Percentiles rank a stretch among this genome's conserved stretches.
These are phyloP conservation scores for Didymella arachidicola DNA, from an alignment of 2,329 filamentous ascomycete species.

Conservation along the genomic window DNA sequence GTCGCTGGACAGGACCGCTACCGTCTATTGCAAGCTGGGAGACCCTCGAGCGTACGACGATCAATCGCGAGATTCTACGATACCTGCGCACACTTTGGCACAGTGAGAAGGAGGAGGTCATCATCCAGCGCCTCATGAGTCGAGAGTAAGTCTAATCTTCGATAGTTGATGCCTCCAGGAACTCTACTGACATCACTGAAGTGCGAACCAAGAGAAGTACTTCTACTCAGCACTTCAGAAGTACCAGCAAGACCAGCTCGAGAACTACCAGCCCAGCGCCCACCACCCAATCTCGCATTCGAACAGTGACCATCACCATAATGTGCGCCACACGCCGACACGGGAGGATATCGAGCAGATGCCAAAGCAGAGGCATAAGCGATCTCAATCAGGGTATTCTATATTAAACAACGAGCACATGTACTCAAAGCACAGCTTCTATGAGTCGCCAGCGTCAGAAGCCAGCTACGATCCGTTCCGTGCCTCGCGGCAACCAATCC, in stretches of 20 bases:
- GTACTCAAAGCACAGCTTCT: constrained; percentile 58
- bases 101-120: constrained; percentile 74
- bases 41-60: constrained; percentile 67
- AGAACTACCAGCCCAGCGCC: constrained; percentile 80
- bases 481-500: constrained; percentile 66
- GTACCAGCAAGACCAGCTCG: constrained; percentile 83
- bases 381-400: constrained; percentile 63
- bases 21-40: constrained; percentile 69
- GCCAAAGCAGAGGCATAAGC: constrained; percentile 49
- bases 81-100: constrained; percentile 94
- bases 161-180: background rate
- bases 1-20: constrained; percentile 62
- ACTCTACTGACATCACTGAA: constrained; percentile 47
- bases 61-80: constrained; percentile 82
- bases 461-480: constrained; percentile 86
- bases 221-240: constrained; percentile 87
- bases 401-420: constrained; percentile 64
- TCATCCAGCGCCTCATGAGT: constrained; percentile 71
- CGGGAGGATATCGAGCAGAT: constrained; percentile 45
- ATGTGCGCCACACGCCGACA: constrained; percentile 35
- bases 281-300: constrained; percentile 74
- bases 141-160: constrained; percentile 48
- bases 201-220: constrained; percentile 87
- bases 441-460: constrained; percentile 58
- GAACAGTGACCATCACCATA: constrained; percentile 81